These are phyloP conservation scores for Daedaleopsis nitida DNA, from an alignment of 768 basidiomycete species.

Conservation along the genomic window DNA sequence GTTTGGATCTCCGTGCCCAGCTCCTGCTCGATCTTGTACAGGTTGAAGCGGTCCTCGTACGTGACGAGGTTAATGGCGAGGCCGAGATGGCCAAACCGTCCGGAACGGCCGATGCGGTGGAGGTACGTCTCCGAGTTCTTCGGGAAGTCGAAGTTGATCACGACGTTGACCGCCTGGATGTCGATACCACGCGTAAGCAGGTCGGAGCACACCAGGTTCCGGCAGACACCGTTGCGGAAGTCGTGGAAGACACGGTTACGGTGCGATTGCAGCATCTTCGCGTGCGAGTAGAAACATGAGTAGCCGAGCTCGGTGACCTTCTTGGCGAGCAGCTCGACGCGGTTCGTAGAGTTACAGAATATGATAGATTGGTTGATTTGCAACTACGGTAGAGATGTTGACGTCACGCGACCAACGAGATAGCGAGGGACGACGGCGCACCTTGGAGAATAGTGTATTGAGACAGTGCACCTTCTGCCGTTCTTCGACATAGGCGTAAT, in stretches of 20 bases:
- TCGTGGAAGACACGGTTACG: slow-evolving; percentile 99
- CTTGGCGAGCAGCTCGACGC: slow-evolving; percentile 98
- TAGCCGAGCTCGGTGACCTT: slow-evolving; percentile 99
- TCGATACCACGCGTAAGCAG: slow-evolving; percentile 98
- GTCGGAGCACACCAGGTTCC: slow-evolving; percentile 98
- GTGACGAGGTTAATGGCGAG: slow-evolving; percentile 98
- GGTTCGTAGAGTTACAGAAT: slow-evolving; percentile 99
- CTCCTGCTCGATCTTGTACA: slow-evolving; percentile 98
- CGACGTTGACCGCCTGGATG: slow-evolving; percentile 99
- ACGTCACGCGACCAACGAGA: background rate
- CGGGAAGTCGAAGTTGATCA: slow-evolving; percentile 99
- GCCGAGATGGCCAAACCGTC: slow-evolving; percentile 95
- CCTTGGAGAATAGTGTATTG: slow-evolving; percentile 99
- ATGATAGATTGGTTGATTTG: slow-evolving; percentile 99
- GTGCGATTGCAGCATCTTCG: slow-evolving; percentile 98
- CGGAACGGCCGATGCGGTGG: slow-evolving; percentile 96
- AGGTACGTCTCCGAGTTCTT: slow-evolving; percentile 99
- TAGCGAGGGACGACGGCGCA: slow-evolving; percentile 32
- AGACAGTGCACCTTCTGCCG: slow-evolving; percentile 99
- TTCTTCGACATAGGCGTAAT: slow-evolving; percentile 99
- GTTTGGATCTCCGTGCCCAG: slow-evolving; percentile 97
- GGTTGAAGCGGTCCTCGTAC: slow-evolving; percentile 96
- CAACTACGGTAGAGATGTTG: slow-evolving; percentile 51
- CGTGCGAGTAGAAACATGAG: slow-evolving; percentile 99
- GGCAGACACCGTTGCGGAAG: slow-evolving; percentile 97